Evolutionary conservation across 164 flowering plant genomes (phyloP), one percentile per base, ranked within the genome.

Genomic region (Stephania yunnanensis): DNA sequence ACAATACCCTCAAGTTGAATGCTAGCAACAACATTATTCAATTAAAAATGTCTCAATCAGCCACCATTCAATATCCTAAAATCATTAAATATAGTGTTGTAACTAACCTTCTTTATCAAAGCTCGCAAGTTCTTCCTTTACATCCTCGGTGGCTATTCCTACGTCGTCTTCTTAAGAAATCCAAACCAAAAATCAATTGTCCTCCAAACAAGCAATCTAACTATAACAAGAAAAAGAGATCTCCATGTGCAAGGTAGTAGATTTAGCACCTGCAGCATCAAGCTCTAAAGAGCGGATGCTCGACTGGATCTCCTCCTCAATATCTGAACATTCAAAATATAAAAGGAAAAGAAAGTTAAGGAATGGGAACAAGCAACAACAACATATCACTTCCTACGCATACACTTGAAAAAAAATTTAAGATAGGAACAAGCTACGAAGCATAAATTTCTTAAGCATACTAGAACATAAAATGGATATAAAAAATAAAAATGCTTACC

Each of bases 221-320:
- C 4, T 58, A 6, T 25, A 25, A 25, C 25, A 25, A 25, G 7
- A 19, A 22, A 58, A 22, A 58, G 22, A 61, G 29, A 61, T 19
- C n/a, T 19, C n/a, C 7, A 19, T 61, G 66, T 61, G 66, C 7
- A 61, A 61, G 66, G 10, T 19, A 61, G 20, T 55, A 13, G 20
- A 31, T 46, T 17, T 66, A 48, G 50, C 81, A 89, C 93, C 96
- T 79, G 90, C 74, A 11, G 92, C 84, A 69, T 92, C 94, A 52
- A 92, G 90, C 83, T 90, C 89, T 83, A 92, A 78, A 0, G 90
- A 84, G 52, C 89, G 74, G 22, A 77, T 77, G 64, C 79, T 31
- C 36, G 70, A 71, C 9, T 72, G 87, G 67, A 92, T 90, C 45
- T 90, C 94, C 72, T 86, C 94, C 78, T 86, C 91, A 30, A 92